These are phyloP conservation scores for Saturnispora sanitii DNA, from an alignment of 805 yeast genomes.

Conservation along the genomic window DNA sequence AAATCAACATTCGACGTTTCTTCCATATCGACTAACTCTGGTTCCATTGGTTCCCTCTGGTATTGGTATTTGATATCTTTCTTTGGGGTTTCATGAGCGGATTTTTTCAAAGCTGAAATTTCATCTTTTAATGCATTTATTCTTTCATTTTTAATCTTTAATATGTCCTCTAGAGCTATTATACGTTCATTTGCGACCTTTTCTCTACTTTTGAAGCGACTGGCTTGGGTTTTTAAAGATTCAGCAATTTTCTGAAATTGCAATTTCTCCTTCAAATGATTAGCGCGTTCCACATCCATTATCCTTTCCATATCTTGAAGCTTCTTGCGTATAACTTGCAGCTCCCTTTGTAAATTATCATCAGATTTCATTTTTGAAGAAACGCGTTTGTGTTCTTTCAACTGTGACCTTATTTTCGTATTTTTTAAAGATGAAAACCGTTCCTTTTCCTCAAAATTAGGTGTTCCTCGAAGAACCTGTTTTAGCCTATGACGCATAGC, in stretches of 20 bases:
- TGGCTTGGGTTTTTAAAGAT: neutral
- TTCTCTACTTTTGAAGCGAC: neutral
- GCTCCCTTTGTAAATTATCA: too few relatives aligned
- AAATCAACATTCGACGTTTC: neutral
- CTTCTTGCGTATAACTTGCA: too few relatives aligned
- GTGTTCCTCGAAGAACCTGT: too few relatives aligned
- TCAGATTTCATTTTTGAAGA: too few relatives aligned
- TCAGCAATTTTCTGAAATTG: neutral
- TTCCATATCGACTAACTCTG: neutral
- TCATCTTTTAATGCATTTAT: conserved; percentile 5
- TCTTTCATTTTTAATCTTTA: conserved; percentile 9
- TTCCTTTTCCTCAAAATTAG: too few relatives aligned
- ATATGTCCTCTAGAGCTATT: conserved; percentile 5
- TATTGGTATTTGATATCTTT: too few relatives aligned
- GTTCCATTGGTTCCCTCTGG: neutral
- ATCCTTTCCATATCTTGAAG: too few relatives aligned
- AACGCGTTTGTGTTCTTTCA: too few relatives aligned
- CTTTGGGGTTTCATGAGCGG: conserved; percentile 1
- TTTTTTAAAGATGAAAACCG: too few relatives aligned
- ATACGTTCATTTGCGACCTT: conserved; percentile 1
- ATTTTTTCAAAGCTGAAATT: neutral
- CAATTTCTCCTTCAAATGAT: neutral
- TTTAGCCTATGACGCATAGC: too few relatives aligned
- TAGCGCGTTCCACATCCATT: too few relatives aligned
- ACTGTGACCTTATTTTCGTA: too few relatives aligned